Base-by-base conservation (phyloP, 208 protist genomes). In the Angomonas ambiguus region DNA sequence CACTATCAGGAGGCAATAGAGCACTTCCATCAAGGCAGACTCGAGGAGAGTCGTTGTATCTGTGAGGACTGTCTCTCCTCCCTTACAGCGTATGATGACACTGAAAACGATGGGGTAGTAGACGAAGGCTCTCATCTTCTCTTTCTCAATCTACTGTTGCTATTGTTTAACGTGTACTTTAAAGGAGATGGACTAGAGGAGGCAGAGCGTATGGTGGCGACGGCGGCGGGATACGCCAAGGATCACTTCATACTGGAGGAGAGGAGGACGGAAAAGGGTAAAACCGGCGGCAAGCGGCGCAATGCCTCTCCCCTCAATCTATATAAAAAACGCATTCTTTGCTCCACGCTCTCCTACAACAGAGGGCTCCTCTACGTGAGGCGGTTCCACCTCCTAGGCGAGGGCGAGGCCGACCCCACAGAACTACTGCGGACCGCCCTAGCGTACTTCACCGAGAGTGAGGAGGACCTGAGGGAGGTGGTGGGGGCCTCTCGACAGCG, bases 121-220 rank as follows among this genome's bases (percentile, higher is more conserved):
- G 13, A 20, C 30, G 42, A 33, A 32, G 1, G 51, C 49, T 69
- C 57, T 24, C 65, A 88, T 53, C 41, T 48, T 0, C 66, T 80
- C 22, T 88, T 88, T 34, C 71, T 74, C 11, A 73, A 87, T 41
- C 11, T 49, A 0, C 73, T 92, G 4, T 53, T 92, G 6, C 73
- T 92, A 3, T 71, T 92, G 22, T 73, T 74, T 6, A 70, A 55
- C 56, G 58, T 85, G 10, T 82, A 87, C 69, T 77, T 58, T 38
- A 80, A 75, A 1, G 74, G 71, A 16, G 60, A 62, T 10, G 72
- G 71, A 27, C 85, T 72, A 56, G 30, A 42, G 1, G 82, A 86
- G 74, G 79, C 82, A 56, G 85, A 92, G 45, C 76, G 82, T 1
- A 69, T 88, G 0, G 74, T 80, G 20, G 72, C 75, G 18, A 87